These are phyloP conservation scores for Coelastrella sp. DNA, from an alignment of 139 green algal species.

Conservation along the genomic window DNA sequence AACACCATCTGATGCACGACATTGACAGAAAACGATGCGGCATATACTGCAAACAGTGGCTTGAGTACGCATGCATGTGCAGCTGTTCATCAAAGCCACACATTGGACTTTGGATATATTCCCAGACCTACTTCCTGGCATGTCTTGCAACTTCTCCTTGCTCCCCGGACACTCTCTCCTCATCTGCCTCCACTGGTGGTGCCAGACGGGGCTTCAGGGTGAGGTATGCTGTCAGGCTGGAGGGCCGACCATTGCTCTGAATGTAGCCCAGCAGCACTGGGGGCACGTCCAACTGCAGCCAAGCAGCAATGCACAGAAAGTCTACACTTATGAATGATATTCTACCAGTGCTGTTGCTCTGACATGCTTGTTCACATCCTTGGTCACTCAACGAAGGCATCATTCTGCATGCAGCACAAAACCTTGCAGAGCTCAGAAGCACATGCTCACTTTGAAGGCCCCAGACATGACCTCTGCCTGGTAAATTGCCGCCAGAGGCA, in stretches of 20 bases:
- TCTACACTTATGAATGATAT: too few species aligned
- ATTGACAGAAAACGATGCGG: too few species aligned
- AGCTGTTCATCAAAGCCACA: too few species aligned
- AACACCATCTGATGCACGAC: too few species aligned
- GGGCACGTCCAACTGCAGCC: constrained; percentile 52
- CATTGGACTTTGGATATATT: too few species aligned
- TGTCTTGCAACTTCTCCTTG: constrained; percentile 64
- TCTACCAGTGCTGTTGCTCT: too few species aligned
- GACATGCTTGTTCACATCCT: too few species aligned
- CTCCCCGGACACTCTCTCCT: constrained; percentile 57
- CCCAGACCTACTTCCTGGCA: constrained; percentile 56
- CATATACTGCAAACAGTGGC: too few species aligned
- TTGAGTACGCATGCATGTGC: too few species aligned
- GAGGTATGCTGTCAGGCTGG: constrained; percentile 57
- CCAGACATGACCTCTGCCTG: constrained; percentile 63
- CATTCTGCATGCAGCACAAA: too few species aligned
- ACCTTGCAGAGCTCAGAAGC: too few species aligned
- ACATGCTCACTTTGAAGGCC: constrained; percentile 51
- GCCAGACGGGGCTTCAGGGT: constrained; percentile 60
- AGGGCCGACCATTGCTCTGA: constrained; percentile 52
- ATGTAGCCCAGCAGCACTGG: constrained; percentile 66
- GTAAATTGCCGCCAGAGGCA: constrained; percentile 69
- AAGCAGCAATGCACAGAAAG: background rate
- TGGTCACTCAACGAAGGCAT: too few species aligned
- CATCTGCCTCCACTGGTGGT: constrained; percentile 45